These are phyloP conservation scores for Nannizziopsis arthrosporioides DNA, from an alignment of 2,329 filamentous ascomycete genomes.

Conservation along the genomic window DNA sequence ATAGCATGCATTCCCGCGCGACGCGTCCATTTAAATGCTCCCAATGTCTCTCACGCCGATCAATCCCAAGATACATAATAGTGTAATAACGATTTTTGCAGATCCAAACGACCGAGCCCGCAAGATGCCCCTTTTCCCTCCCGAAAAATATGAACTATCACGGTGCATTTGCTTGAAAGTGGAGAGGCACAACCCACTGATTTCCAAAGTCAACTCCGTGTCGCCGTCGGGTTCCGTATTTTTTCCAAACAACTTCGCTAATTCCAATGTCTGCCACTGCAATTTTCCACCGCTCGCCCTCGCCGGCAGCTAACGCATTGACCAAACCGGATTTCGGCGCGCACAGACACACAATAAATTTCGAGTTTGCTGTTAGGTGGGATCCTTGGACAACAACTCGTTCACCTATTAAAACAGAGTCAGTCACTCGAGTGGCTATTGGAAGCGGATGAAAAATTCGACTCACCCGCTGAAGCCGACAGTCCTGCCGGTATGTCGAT, in stretches of 20 bases:
- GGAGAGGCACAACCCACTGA: conserved; percentile 69
- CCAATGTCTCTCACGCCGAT: no score
- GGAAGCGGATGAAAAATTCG: neutral
- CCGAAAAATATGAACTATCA: neutral
- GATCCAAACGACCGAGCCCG: no score
- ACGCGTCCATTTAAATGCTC: no score
- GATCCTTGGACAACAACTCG: conserved; percentile 56
- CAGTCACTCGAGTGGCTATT: neutral
- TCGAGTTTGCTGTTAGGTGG: conserved; percentile 66
- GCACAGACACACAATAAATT: conserved; percentile 73
- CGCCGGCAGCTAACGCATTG: conserved; percentile 56
- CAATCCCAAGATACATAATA: no score
- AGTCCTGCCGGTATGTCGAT: conserved; percentile 88
- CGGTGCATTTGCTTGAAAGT: conserved; percentile 24
- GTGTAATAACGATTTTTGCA: no score
- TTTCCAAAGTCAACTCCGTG: conserved; percentile 81
- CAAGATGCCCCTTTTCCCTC: no score
- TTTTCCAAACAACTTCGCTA: conserved; percentile 69
- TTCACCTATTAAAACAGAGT: conserved; percentile 32
- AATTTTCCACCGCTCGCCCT: conserved; percentile 55
- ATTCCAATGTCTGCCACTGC: conserved; percentile 82
- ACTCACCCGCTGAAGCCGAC: conserved; percentile 59
- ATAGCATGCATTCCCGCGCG: no score
- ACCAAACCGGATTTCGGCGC: conserved; percentile 77
- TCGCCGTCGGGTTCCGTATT: conserved; percentile 66